Conservation (phyloP, 2,329 filamentous ascomycete species). For the Trichophyton equinum region DNA sequence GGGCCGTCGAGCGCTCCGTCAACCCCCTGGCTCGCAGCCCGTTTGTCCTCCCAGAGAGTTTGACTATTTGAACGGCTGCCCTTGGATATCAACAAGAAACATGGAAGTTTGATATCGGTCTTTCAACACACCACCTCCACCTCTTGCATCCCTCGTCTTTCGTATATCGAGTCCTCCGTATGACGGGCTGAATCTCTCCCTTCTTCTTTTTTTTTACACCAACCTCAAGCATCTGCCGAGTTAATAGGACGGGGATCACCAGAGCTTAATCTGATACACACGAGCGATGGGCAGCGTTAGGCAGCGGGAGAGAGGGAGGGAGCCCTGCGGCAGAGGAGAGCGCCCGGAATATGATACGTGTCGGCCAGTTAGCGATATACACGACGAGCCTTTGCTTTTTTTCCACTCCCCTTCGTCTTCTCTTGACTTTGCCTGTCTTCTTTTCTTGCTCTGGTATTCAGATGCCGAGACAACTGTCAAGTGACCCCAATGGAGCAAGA, state of each 20-base stretch:
- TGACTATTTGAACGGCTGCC: too few relatives aligned
- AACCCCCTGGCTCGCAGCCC: too few relatives aligned
- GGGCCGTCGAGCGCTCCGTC: not conserved
- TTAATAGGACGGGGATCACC: not conserved
- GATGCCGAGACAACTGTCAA: not conserved
- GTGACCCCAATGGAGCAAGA: not conserved
- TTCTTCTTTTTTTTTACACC: not conserved
- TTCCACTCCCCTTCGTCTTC: not conserved
- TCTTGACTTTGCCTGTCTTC: not conserved
- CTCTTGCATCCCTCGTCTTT: not conserved
- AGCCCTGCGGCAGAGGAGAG: not conserved
- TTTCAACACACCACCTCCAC: not conserved
- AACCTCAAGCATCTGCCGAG: not conserved
- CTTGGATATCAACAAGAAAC: not conserved
- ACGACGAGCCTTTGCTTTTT: not conserved
- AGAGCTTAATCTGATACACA: slow-evolving; percentile 2
- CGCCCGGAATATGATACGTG: not conserved
- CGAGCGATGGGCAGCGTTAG: not conserved
- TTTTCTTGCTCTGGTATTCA: not conserved
- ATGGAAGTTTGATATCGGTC: not conserved
- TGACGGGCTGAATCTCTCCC: not conserved
- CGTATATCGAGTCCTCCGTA: too few relatives aligned
- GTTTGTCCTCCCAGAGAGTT: too few relatives aligned
- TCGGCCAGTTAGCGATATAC: not conserved
- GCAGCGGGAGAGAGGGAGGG: not conserved